Base-by-base conservation (phyloP, 257 asterid genomes). In the Schizonepeta tenuifolia region DNA sequence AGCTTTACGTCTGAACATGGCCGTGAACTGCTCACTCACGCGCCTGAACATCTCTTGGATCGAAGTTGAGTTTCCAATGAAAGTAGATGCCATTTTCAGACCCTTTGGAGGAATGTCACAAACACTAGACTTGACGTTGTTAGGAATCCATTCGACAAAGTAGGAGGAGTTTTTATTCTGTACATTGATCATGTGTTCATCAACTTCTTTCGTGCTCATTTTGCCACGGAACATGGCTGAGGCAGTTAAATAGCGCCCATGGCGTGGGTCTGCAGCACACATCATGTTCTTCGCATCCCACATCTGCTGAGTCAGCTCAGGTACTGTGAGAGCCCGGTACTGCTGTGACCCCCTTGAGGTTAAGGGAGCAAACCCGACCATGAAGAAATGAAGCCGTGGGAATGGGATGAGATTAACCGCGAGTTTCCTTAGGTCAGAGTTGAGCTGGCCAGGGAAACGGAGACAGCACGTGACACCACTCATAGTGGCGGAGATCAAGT, bases 391-490 rank as follows among this genome's bases (percentile, higher is more conserved):
- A 40, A 86, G 88, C 0, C 90, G 85, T 7, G 90, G 90, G 78
- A 86, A 86, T 5, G 90, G 90, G 77, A 83, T 86, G 2, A 86
- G 88, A 33, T 83, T 86, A 7, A 86, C 90, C 0, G 88, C 86
- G 54, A 86, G 86, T 64, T 83, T 83, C 63, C 90, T 77, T 4
- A 83, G 83, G 79, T 83, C 90, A 17, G 88, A 83, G 77, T 86
- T 86, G 4, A 86, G 85, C 65, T 86, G 88, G 1, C 91, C 91
- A 0, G 87, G 91, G 78, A 86, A 86, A 0, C 86, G 86, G 50
- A 86, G 90, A 58, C 90, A 86, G 43, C 90, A 86, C 2, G 90
- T 86, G 72, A 86, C 85, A 62, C 90, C 90, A 73, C 90, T 85
- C 90, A 85, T 85, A 43, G 87, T 85, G 53, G 84, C 87, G 1